These are phyloP conservation scores for Ammopiptanthus mongolicus DNA, from an alignment of 306 rosid genomes.

Conservation along the genomic window DNA sequence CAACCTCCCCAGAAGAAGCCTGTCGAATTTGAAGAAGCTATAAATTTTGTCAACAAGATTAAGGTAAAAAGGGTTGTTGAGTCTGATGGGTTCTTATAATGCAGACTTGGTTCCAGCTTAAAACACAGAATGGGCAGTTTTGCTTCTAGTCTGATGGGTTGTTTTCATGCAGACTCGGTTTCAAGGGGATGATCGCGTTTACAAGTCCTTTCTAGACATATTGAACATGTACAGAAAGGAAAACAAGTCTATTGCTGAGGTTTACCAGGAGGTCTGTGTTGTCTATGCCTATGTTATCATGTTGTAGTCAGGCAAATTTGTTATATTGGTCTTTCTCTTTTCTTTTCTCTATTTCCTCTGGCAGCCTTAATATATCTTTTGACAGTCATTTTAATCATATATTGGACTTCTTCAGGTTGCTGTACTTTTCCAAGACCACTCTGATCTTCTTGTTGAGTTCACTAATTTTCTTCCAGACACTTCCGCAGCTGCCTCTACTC, in stretches of 20 bases:
- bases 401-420: constrained; percentile 66
- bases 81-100: constrained; percentile 1
- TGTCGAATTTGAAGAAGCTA: constrained; percentile 96
- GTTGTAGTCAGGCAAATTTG: not conserved
- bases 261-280: constrained; percentile 79
- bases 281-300: constrained; percentile 9
- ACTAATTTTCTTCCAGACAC: constrained; percentile 88
- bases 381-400: constrained; percentile 8
- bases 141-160: constrained; percentile 29
- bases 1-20: constrained; percentile 77
- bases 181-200: constrained; percentile 87
- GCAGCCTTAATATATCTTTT: not conserved
- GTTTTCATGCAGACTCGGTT: constrained; percentile 73
- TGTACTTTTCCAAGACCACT: constrained; percentile 73
- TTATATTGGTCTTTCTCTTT: not conserved
- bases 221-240: constrained; percentile 97
- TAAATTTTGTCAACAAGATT: constrained; percentile 92
- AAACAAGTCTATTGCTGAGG: constrained; percentile 73
- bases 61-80: constrained; percentile 46
- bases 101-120: not conserved
- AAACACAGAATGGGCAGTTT: constrained; percentile 8
- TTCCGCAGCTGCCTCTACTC: constrained; percentile 56
- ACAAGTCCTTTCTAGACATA: constrained; percentile 91
- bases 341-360: not conserved
- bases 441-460: constrained; percentile 80